phyloP scores from a whole-genome alignment of 2,329 filamentous ascomycete genomes.

The Byssochlamys sp. region DNA sequence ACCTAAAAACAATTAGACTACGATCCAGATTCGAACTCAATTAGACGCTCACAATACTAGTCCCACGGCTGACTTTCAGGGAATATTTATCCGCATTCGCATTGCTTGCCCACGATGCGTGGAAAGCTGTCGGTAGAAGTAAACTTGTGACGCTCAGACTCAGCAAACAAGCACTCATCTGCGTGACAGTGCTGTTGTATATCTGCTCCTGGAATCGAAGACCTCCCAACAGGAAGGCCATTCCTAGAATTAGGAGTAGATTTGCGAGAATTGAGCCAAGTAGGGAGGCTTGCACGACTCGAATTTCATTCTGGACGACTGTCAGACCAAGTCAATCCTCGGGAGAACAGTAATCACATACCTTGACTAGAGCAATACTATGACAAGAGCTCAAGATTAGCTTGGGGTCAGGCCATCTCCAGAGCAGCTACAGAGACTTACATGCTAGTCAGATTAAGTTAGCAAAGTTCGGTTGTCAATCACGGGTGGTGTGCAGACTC shows the following conservation, averaged over 20 bases:
- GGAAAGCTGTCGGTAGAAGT: constrained; percentile 80
- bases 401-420: background rate
- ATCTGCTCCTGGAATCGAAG: constrained; percentile 84
- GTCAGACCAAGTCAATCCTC: background rate
- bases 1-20: constrained; percentile 39
- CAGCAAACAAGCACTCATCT: constrained; percentile 89
- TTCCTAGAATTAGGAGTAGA: constrained; percentile 76
- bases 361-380: constrained; percentile 67
- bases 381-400: constrained; percentile 1
- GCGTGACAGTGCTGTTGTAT: constrained; percentile 89
- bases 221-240: constrained; percentile 81
- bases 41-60: constrained; percentile 59
- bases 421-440: constrained; percentile 32
- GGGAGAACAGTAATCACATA: constrained; percentile 16
- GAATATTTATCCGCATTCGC: constrained; percentile 58
- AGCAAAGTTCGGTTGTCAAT: constrained; percentile 2
- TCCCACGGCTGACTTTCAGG: constrained; percentile 77
- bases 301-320: constrained; percentile 59
- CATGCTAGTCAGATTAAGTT: constrained; percentile 35
- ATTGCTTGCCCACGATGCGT: constrained; percentile 66
- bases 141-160: constrained; percentile 85
- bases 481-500: constrained; percentile 33
- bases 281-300: constrained; percentile 82
- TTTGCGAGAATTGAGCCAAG: constrained; percentile 85
- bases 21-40: background rate